Base-by-base conservation (phyloP, 2,329 filamentous ascomycete species). In the Boeremia exigua region DNA sequence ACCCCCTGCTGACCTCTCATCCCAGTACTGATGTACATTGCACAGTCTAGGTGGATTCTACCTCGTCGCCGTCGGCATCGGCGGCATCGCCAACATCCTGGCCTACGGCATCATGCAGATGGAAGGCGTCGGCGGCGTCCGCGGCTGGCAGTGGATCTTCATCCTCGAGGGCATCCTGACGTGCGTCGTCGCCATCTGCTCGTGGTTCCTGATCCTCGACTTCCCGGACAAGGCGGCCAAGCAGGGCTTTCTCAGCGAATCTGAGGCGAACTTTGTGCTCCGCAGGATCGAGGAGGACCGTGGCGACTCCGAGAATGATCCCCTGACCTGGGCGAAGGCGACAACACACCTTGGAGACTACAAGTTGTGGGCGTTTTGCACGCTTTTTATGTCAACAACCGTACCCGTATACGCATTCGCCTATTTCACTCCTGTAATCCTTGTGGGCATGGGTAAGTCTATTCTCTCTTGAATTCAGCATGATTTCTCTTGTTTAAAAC, bases 121-220 rank as follows among this genome's bases (percentile, higher is more conserved):
- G 63, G 62, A 70, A 48, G 68, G 68, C 7, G 32, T 56, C 9
- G 57, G 49, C 2, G 63, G 62, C 2, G 33, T 69, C 4, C 58
- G 63, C 0, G 68, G 68, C 23, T 72, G 69, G 69, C 59, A 56
- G 10, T 72, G 68, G 68, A 71, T 71, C 28, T 69, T 72, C 48
- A 63, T 68, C 28, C 57, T 71, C 14, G 67, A 72, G 28, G 69
- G 68, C 0, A 63, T 69, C 12, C 39, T 70, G 0, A 71, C 69
- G 2, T 66, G 63, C 46, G 39, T 63, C 8, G 60, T 70, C 9
- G 67, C 66, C n/a, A 65, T 68, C 11, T 54, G 61, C 5, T 64
- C 63, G 8, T 64, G 64, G 57, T 65, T 66, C 39, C 56, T 70
- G 44, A 70, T 71, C 40, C 54, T 71, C 10, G 67, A 69, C 33